Conservation (phyloP, 148 eudicot genomes). For the Rhododendron mucronatum region DNA sequence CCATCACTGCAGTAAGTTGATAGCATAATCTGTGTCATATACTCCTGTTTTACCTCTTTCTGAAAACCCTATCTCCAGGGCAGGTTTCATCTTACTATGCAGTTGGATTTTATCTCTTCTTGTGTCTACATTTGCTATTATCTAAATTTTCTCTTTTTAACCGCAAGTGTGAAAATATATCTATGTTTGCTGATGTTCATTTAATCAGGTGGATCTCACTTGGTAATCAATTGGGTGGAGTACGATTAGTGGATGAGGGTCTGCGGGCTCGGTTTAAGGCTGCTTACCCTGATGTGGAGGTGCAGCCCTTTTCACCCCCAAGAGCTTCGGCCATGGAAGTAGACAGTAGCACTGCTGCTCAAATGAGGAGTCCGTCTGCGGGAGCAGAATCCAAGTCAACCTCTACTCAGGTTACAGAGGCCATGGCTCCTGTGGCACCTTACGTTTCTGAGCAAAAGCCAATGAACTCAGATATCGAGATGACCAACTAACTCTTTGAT, state of each 20-base stretch:
- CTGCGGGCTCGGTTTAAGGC: constrained; percentile 93
- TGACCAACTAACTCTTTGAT: constrained; percentile 34
- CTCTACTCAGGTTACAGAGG: constrained; percentile 29
- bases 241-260: constrained; percentile 75
- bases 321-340: constrained; percentile 74
- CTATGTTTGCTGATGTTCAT: not conserved
- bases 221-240: constrained; percentile 83
- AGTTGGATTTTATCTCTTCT: not conserved
- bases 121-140: not conserved
- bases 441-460: constrained; percentile 41
- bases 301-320: constrained; percentile 89
- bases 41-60: not conserved
- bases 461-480: constrained; percentile 40
- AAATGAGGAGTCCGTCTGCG: constrained; percentile 27
- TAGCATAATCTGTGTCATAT: not conserved
- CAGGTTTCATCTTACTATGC: not conserved
- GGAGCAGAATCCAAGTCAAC: constrained; percentile 38
- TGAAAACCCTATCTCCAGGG: not conserved
- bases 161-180: not conserved
- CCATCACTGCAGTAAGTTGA: not conserved
- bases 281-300: constrained; percentile 90
- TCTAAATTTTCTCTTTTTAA: not conserved
- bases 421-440: constrained; percentile 26
- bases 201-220: constrained; percentile 77
- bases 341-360: constrained; percentile 26